Evolutionary conservation across 2,329 filamentous ascomycete species (phyloP).

Genomic region (Talaromyces funiculosus): DNA sequence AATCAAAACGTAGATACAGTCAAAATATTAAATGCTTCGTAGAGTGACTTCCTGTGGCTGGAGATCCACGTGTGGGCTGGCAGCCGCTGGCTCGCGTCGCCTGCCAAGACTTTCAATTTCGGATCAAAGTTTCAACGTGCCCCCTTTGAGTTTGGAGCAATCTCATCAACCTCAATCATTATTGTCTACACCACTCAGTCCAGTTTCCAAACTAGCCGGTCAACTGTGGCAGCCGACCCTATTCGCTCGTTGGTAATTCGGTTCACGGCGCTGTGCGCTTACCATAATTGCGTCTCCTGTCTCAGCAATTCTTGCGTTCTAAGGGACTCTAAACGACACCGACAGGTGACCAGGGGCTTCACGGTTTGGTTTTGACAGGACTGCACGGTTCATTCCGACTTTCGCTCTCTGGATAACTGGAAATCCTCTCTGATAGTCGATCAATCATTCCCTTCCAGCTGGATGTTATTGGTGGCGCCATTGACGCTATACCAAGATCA

Average conservation of each 20-base stretch:
- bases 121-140: slow-evolving; percentile 12
- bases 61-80: not conserved
- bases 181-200: not conserved
- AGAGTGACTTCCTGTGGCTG: not conserved
- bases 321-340: not conserved
- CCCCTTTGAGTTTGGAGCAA: slow-evolving; percentile 4
- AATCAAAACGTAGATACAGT: not conserved
- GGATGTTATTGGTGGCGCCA: not conserved
- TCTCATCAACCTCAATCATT: slow-evolving; percentile 1
- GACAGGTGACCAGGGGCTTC: not conserved
- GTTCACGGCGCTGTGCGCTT: slow-evolving; percentile 9
- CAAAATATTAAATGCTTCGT: not conserved
- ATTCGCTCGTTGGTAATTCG: not conserved
- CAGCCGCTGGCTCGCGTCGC: not conserved
- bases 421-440: not conserved
- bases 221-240: not conserved
- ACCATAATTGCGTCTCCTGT: not conserved
- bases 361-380: not conserved
- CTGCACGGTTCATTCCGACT: not conserved
- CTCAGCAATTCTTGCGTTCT: not conserved
- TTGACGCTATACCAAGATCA: not conserved
- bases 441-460: not conserved
- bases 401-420: not conserved
- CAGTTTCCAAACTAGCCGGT: not conserved
- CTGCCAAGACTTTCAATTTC: slow-evolving; percentile 10